A percentile compares a stretch with the other conserved stretches of the same genome.
phyloP scores from a whole-genome alignment of 148 eudicot species.

The Pharnaceum exiguum region DNA sequence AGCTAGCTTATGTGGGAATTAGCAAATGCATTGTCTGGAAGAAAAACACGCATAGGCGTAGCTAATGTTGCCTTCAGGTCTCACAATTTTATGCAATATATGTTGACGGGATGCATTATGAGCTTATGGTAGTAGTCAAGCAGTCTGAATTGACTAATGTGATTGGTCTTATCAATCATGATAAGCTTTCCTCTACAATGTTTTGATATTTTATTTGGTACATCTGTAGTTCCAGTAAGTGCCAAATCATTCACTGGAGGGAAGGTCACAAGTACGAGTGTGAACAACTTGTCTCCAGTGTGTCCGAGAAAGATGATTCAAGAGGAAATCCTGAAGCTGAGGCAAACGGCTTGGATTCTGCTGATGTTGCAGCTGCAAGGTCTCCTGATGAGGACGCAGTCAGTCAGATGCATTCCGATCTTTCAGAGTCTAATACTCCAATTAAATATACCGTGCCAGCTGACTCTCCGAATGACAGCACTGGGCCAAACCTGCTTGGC shows the following conservation, averaged over 20 bases:
- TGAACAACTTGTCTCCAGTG: constrained; percentile 9
- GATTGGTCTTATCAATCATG: too few relatives aligned
- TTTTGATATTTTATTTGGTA: neutral
- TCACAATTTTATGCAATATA: too few relatives aligned
- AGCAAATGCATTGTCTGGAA: too few relatives aligned
- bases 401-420: neutral
- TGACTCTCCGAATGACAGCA: constrained; percentile 1
- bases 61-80: too few relatives aligned
- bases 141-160: too few relatives aligned
- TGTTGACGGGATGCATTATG: too few relatives aligned
- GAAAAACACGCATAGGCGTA: too few relatives aligned
- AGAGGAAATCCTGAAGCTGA: constrained; percentile 12
- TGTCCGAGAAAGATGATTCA: constrained; percentile 13
- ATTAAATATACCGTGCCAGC: constrained; percentile 19
- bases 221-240: constrained; percentile 28
- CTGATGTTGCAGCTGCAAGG: constrained; percentile 11
- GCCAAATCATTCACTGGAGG: constrained; percentile 36
- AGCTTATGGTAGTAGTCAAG: too few relatives aligned
- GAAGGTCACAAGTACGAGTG: constrained; percentile 33
- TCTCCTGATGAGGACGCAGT: neutral
- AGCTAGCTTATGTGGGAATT: too few relatives aligned
- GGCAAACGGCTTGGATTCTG: constrained; percentile 8
- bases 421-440: constrained; percentile 5
- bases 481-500: neutral
- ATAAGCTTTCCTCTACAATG: neutral